Evolutionary conservation across 2,329 filamentous ascomycete species (phyloP).

Genomic region (Colletotrichum trifolii): DNA sequence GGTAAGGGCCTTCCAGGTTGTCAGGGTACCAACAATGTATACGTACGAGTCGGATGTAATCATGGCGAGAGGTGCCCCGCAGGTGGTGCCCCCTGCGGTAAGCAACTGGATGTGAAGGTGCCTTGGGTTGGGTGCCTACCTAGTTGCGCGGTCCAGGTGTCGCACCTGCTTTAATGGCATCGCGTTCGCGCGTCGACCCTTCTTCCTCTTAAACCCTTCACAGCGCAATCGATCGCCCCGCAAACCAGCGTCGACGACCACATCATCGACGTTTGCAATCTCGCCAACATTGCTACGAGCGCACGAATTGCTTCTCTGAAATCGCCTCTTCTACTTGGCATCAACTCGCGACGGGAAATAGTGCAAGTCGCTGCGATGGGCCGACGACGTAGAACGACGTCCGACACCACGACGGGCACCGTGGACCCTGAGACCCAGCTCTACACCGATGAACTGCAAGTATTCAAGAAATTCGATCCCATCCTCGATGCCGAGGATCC

Average conservation of each 20-base stretch:
- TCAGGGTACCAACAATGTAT: not conserved
- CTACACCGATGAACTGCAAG: slow-evolving; percentile 47
- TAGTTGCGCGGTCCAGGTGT: not conserved
- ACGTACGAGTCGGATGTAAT: not conserved
- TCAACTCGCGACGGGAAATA: not conserved
- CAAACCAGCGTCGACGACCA: slow-evolving; percentile 4
- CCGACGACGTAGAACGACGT: slow-evolving; percentile 54
- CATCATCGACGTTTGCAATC: not conserved
- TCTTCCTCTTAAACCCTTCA: not conserved
- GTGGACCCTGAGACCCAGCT: slow-evolving; percentile 48
- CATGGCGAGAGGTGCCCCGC: slow-evolving; percentile 25
- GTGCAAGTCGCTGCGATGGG: slow-evolving; percentile 41
- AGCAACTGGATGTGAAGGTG: not conserved
- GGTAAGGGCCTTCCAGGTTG: too few relatives aligned
- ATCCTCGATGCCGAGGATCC: slow-evolving; percentile 9
- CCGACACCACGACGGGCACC: slow-evolving; percentile 58
- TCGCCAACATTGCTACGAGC: not conserved
- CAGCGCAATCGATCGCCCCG: slow-evolving; percentile 18
- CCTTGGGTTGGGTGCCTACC: not conserved
- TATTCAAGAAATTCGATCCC: slow-evolving; percentile 46
- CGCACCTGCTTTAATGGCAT: slow-evolving; percentile 30
- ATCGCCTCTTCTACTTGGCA: too few relatives aligned
- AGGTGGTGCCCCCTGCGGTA: not conserved
- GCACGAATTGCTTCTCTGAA: too few relatives aligned
- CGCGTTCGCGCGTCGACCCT: slow-evolving; percentile 24